These are phyloP conservation scores for Eucalyptus cloeziana DNA, from an alignment of 345 rosid genomes.

Conservation along the genomic window DNA sequence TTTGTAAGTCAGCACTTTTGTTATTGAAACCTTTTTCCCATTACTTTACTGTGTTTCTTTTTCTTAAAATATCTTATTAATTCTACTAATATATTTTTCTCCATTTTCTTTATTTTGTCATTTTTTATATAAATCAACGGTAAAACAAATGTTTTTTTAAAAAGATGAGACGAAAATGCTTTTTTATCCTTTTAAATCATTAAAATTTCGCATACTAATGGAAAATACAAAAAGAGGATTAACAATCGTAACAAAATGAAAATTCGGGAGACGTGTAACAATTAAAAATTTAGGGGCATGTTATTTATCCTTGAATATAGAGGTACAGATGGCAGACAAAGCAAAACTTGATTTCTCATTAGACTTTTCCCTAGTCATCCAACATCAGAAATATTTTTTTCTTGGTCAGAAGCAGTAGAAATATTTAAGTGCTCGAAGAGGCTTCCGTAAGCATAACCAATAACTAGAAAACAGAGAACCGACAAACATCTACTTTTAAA, in stretches of 20 bases:
- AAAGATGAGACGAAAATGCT: background rate
- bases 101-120: background rate
- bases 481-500: background rate
- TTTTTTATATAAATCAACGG: background rate
- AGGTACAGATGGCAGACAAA: background rate
- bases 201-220: background rate
- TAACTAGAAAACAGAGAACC: background rate
- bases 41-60: background rate
- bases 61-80: background rate
- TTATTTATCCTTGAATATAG: no score
- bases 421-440: background rate
- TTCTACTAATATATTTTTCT: background rate
- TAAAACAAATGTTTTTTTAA: background rate
- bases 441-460: background rate
- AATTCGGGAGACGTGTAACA: background rate
- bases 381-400: background rate
- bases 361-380: background rate
- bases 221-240: background rate
- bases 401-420: background rate
- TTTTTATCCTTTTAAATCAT: background rate
- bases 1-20: background rate
- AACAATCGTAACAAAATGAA: background rate
- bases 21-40: background rate
- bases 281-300: background rate
- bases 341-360: no score